Evolutionary conservation across 768 basidiomycete genomes (phyloP).

Genomic region (Podaxis carcinomalis): DNA sequence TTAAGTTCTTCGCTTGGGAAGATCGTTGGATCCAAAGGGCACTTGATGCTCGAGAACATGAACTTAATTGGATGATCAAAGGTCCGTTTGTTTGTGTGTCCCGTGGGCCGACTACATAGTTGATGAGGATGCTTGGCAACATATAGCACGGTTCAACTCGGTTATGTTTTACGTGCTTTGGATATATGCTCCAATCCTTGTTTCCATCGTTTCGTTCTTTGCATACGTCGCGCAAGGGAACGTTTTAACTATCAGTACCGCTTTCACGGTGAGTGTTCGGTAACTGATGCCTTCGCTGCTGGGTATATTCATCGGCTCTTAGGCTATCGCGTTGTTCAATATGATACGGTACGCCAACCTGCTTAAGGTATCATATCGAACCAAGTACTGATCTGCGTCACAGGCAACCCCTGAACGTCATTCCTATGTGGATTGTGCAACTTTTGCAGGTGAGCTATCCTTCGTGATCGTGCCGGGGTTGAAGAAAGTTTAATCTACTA

Average conservation of each 20-base stretch:
- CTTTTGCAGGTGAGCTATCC: slow-evolving; percentile 49
- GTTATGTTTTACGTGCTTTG: slow-evolving; percentile 71
- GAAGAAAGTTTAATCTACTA: neutral
- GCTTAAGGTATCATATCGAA: neutral
- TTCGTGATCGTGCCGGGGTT: neutral
- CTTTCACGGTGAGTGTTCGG: slow-evolving; percentile 65
- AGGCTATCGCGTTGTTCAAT: slow-evolving; percentile 77
- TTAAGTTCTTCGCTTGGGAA: slow-evolving; percentile 85
- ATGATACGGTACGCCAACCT: slow-evolving; percentile 64
- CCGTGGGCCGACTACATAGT: neutral
- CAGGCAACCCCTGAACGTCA: slow-evolving; percentile 69
- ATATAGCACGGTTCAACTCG: slow-evolving; percentile 62
- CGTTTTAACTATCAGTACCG: slow-evolving; percentile 70
- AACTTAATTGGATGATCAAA: slow-evolving; percentile 78
- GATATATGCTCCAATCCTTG: slow-evolving; percentile 71
- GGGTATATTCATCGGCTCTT: neutral
- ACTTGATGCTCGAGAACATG: slow-evolving; percentile 58
- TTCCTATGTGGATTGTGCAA: slow-evolving; percentile 78
- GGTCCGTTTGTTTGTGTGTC: slow-evolving; percentile 27
- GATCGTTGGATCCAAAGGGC: slow-evolving; percentile 68
- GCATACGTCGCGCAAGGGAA: slow-evolving; percentile 69
- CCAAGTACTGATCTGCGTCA: neutral
- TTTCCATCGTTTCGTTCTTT: slow-evolving; percentile 79
- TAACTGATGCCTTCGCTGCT: neutral
- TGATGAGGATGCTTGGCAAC: neutral